Base-by-base conservation (phyloP, 805 yeast species). In the Ogataea zsoltii region DNA sequence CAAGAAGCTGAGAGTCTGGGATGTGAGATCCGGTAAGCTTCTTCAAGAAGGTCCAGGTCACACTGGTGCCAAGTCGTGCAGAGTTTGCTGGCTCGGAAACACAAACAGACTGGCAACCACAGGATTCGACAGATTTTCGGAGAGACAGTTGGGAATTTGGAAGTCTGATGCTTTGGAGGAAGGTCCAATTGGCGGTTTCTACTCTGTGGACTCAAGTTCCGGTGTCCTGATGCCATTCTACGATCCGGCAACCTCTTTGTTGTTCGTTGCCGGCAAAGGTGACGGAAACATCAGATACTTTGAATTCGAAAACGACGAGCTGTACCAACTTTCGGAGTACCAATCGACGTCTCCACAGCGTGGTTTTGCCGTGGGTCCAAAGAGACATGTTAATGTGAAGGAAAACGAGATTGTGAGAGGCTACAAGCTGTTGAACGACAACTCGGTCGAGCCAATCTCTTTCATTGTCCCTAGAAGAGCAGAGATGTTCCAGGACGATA, bases 131-230 rank as follows among this genome's bases (percentile, higher is more conserved):
- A 80, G 86, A 60, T 75, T 88, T 55, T 87, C 96, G 37, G 98
- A 94, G 62, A 88, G 99, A 64, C 98, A 94, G 69, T 73, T 92
- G 49, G 99, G 94, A 57, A 74, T 94, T 46, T 94, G 99, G 99
- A 90, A 94, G 58, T 75, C 90, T 16, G 72, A 76, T 28, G 79
- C 85, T 56, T 71, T 94, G 44, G 82, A 70, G 10, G 75, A 75
- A 39, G 98, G 98, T 28, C 90, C 96, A 36, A 79, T 94, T 53
- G 96, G 90, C 42, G 97, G 96, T 0, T 89, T 91, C 64, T 76
- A 85, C 60, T 80, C 83, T 33, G 77, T 94, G 39, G 99, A 95
- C 63, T 79, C 95, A 18, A 85, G 96, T 4, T 86, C 97, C 2
- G 99, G 99, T 57, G 87, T 94, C 33, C 71, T 91, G 65, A 86